phyloP scores from a whole-genome alignment of 495 filamentous ascomycete genomes.

The Penicillium tannophilum region DNA sequence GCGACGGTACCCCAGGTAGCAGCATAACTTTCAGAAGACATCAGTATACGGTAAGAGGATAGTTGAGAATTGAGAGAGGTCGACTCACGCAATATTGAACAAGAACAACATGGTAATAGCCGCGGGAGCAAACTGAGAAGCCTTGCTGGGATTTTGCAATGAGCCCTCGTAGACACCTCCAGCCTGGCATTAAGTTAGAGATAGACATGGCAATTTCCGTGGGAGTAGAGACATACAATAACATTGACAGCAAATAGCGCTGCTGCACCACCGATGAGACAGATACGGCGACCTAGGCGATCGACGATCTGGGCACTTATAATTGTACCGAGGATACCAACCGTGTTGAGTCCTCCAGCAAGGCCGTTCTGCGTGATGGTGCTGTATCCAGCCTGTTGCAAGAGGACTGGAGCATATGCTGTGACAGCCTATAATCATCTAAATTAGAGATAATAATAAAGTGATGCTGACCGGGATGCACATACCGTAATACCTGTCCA shows the following conservation, averaged over 20 bases:
- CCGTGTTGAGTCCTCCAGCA: conserved; percentile 55
- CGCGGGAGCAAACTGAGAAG: conserved; percentile 42
- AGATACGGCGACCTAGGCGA: conserved; percentile 48
- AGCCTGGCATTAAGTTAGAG: conserved; percentile 22
- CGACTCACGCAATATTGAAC: conserved; percentile 49
- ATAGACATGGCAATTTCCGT: conserved; percentile 5
- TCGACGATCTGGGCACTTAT: conserved; percentile 56
- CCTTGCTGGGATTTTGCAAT: conserved; percentile 29
- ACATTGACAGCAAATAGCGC: conserved; percentile 37
- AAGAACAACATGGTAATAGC: conserved; percentile 56
- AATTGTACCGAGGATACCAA: conserved; percentile 56
- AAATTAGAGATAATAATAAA: neutral
- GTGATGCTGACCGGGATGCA: neutral
- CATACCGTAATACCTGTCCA: conserved; percentile 54
- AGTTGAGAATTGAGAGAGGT: conserved; percentile 18
- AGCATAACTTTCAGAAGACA: conserved; percentile 51
- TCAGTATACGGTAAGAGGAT: conserved; percentile 59
- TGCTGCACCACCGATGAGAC: conserved; percentile 43
- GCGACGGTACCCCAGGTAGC: conserved; percentile 59
- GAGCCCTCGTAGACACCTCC: conserved; percentile 45
- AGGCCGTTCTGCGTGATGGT: conserved; percentile 49
- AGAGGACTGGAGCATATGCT: conserved; percentile 42
- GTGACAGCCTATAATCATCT: conserved; percentile 37
- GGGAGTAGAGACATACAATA: conserved; percentile 25
- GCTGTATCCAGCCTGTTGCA: conserved; percentile 46